Base-by-base conservation (phyloP, 805 yeast species). In the Candida saitoana region DNA sequence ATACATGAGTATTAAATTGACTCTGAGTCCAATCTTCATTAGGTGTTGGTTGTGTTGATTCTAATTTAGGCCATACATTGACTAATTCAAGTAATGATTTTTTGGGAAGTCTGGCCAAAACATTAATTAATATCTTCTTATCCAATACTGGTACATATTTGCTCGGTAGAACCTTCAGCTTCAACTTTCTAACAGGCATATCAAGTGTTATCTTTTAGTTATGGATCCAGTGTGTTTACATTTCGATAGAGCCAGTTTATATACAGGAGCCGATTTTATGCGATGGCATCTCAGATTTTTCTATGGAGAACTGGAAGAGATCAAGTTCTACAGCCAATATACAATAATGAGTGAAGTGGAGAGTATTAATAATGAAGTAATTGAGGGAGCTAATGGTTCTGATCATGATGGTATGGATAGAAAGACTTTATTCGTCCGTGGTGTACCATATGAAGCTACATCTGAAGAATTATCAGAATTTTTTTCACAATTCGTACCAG, bases 401-500 rank as follows among this genome's bases (percentile, higher is more conserved):
- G 39, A 22, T 4, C 63, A 59, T 2, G 70, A 67, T 25, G 63
- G 64, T 1, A 62, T 77, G 42, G 83, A 77, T 47, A 68, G 77
- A 51, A 74, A 67, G 56, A 85, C 95, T 17, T 69, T 93, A 29
- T 93, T 93, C 60, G 95, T 93, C 34, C 78, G 98, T 49, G 76
- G 90, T 3, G 72, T 91, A 27, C 98, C 98, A 2, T 70, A 71
- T 45, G 82, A 78, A 32, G 95, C 89, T 5, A 84, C 95, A 1
- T 78, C 82, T 17, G 96, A 88, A 45, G 81, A 87, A 52, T 72
- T 93, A 33, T 75, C 91, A 1, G 87, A 85, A 51, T 89, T 75
- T 62, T 93, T 93, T 58, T 84, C 98, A 1, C 88, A 88, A 49
- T 84, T 89, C 66, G 91, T 87, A 3, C 99, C 99, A 5, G 95